Evolutionary conservation across 2,329 filamentous ascomycete species (phyloP), one percentile per base, ranked within the genome.

Genomic region (Aspergillus arachidicola): DNA sequence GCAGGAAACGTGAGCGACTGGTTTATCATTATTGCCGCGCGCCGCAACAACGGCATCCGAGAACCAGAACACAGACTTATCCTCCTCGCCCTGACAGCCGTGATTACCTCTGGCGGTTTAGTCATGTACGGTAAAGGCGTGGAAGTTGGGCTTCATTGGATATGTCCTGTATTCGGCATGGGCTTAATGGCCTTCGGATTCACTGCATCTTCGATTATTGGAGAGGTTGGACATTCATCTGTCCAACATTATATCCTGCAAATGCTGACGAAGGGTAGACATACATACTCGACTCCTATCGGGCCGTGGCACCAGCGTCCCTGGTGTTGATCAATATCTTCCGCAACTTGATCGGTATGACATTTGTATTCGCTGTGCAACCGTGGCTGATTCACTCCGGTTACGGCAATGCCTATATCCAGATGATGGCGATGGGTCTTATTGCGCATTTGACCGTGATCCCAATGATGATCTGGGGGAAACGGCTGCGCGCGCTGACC

Each of bases 61-160:
- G 71, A 73, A 38, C 66, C 72, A 10, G 72, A 73, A 34, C 65
- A 71, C 38, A 66, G 71, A 5, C 67, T 73, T 11, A 70, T 69
- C 64, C 68, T 70, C 2, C 66, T 69, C 5, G 30, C 56, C 6
- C 1, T 30, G 10, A 57, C 59, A 0, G 59, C 59, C 2, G 41
- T 61, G 1, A 21, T 61, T 7, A 48, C 53, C 0, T 56, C 59
- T 1, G 59, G 23, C 23, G 59, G 59, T 16, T 12, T 61, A 26
- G n/a, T 61, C 38, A 11, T 59, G 57, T 51, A 59, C 32, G 46
- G 57, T 5, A 51, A 51, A 11, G 57, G 57, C n/a, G 57, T 59
- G 4, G 46, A 59, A n/a, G n/a, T 21, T 9, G 57, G 57, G 6
- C 0, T 59, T 6, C 46, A 32, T 4, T 59, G 43, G 57, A 50